phyloP scores from a whole-genome alignment of 176 grass and related monocot genomes.

The Saccharum officinarum region DNA sequence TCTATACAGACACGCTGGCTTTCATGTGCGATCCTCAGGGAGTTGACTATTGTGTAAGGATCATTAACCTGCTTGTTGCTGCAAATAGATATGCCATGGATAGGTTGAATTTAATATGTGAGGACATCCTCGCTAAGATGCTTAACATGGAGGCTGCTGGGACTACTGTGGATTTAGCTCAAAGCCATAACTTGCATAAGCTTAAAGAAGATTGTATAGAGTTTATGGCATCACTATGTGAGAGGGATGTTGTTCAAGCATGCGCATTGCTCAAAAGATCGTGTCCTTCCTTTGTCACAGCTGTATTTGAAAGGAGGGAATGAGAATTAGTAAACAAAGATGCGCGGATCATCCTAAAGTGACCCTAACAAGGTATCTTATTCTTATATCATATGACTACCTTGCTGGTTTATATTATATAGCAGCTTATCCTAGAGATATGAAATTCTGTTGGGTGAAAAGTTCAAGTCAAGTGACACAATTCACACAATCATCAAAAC shows the following conservation, averaged over 20 bases:
- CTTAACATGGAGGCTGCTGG: slow-evolving; percentile 7
- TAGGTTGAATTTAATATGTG: slow-evolving; percentile 23
- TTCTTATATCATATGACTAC: no score
- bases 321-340: background rate
- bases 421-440: no score
- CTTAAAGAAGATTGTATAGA: slow-evolving; percentile 29
- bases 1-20: slow-evolving; percentile 24
- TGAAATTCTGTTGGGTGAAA: no score
- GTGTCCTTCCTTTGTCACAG: slow-evolving; percentile 14
- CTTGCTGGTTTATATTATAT: no score
- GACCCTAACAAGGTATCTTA: no score
- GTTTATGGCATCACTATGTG: background rate
- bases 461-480: no score
- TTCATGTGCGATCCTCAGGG: background rate
- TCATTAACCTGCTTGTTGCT: slow-evolving; percentile 10
- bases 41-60: background rate
- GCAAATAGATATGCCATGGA: slow-evolving; percentile 28
- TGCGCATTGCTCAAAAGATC: background rate
- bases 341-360: no score
- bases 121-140: background rate
- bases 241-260: background rate
- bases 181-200: background rate
- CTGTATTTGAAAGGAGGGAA: background rate
- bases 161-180: slow-evolving; percentile 14
- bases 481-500: no score